phyloP scores from a whole-genome alignment of 768 basidiomycete species.

The Tricholoma furcatifolium region DNA sequence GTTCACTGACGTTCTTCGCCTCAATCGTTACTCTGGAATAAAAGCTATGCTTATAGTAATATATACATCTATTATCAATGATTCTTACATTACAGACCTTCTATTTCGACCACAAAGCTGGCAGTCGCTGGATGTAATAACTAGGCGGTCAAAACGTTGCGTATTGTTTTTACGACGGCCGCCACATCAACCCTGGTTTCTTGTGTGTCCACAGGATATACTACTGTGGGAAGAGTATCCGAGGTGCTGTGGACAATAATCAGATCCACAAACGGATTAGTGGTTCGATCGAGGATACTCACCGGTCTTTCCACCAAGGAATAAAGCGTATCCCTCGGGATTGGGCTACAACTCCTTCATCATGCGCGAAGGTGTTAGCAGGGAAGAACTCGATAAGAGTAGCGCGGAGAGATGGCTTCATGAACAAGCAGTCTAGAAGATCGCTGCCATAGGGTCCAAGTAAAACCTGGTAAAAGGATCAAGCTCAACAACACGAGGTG shows the following conservation, averaged over 20 bases:
- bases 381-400: slow-evolving; percentile 81
- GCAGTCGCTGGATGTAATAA: neutral
- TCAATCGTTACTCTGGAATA: neutral
- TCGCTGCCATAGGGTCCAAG: slow-evolving; percentile 59
- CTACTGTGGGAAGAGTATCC: slow-evolving; percentile 32
- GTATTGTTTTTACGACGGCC: slow-evolving; percentile 41
- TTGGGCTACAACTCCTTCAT: slow-evolving; percentile 56
- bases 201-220: slow-evolving; percentile 21
- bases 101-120: too few relatives aligned
- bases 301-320: slow-evolving; percentile 48
- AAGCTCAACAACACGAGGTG: slow-evolving; percentile 8
- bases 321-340: slow-evolving; percentile 56
- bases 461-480: slow-evolving; percentile 42
- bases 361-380: slow-evolving; percentile 58
- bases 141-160: slow-evolving; percentile 17
- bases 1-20: too few relatives aligned
- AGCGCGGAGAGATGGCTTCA: slow-evolving; percentile 57
- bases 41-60: neutral
- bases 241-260: slow-evolving; percentile 26
- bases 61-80: neutral
- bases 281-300: slow-evolving; percentile 2
- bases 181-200: slow-evolving; percentile 36
- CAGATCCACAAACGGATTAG: neutral
- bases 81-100: too few relatives aligned
- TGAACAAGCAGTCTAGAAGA: slow-evolving; percentile 68